Conservation (phyloP, 2,329 filamentous ascomycete genomes). For the Didymella sp. region DNA sequence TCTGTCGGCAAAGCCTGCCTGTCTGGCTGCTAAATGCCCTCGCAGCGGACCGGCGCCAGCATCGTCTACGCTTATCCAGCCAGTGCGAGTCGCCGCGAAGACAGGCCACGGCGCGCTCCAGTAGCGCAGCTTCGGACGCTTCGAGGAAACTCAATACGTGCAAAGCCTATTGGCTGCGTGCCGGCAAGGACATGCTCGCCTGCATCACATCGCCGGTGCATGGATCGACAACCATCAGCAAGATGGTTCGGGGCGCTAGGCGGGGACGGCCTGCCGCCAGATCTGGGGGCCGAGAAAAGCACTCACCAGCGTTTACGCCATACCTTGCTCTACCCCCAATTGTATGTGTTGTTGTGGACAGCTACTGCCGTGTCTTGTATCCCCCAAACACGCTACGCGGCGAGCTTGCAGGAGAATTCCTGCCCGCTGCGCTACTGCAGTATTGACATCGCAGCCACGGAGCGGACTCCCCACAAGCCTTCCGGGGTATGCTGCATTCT, state of each 20-base stretch:
- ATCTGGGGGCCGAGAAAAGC: conserved; percentile 30
- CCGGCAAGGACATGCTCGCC: conserved; percentile 34
- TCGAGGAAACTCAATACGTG: conserved; percentile 43
- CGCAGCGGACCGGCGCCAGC: conserved; percentile 20
- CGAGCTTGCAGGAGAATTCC: conserved; percentile 28
- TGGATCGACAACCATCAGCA: conserved; percentile 34
- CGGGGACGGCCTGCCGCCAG: conserved; percentile 26
- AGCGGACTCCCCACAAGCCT: conserved; percentile 30
- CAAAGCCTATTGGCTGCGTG: conserved; percentile 43
- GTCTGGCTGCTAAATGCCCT: conserved; percentile 14
- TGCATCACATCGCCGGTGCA: conserved; percentile 41
- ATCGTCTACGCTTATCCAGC: conserved; percentile 26
- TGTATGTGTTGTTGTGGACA: conserved; percentile 9
- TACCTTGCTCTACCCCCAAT: conserved; percentile 16
- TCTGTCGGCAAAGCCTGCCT: conserved; percentile 6
- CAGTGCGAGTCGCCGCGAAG: conserved; percentile 24
- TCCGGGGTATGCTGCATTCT: conserved; percentile 34
- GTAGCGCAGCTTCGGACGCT: conserved; percentile 38
- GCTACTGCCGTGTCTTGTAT: conserved; percentile 37
- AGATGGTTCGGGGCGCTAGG: conserved; percentile 36
- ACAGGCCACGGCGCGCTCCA: conserved; percentile 41
- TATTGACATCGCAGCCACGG: conserved; percentile 35
- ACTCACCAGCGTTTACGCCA: conserved; percentile 30
- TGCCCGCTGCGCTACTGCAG: conserved; percentile 29
- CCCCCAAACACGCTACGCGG: conserved; percentile 43